Base-by-base conservation (phyloP, 768 basidiomycete species). In the Pisolithus sp. region DNA sequence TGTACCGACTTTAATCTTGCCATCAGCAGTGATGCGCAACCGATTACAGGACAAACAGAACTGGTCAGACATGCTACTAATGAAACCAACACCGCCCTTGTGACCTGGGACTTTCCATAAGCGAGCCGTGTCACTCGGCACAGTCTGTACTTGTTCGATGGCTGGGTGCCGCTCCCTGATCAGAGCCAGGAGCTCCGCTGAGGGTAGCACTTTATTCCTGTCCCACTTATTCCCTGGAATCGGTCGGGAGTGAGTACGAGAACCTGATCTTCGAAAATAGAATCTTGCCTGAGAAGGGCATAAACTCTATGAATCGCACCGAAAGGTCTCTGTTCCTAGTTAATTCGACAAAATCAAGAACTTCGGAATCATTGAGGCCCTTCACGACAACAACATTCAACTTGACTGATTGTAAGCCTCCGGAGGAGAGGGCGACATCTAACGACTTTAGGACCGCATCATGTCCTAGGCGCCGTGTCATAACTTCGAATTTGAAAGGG, bases 1-100 rank as follows among this genome's bases (percentile, higher is more conserved):
- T 45, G 48, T 40, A 30, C 63, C 54, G 55, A 80, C 89, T 77
- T 94, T 94, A 58, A 94, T 88, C 62, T 93, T 81, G 6, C 93
- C 91, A 59, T 94, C 91, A 12, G 90, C 86, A n/a, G 89, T 93
- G 43, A 94, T 73, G 39, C 92, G 76, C 46, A 93, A 72, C 51
- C 91, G 78, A 60, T 90, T 92, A 71, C 91, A 94, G 1, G 84
- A 82, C 1, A 80, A 77, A 67, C 91, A 93, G 60, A 94, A 92
- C 68, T 93, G 91, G 67, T 94, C 90, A 17, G 89, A 93, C 91
- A 92, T 92, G 72, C 86, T 90, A 62, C 83, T 89, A 62, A 94
- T 94, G 68, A 93, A 91, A n/a, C 85, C 91, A 65, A 85, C 78
- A 62, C 73, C 80, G 21, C 90, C 91, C 53, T 54, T 57, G 62